These are phyloP conservation scores for Ulvella scutata DNA, from an alignment of 139 green algal genomes.

Conservation along the genomic window DNA sequence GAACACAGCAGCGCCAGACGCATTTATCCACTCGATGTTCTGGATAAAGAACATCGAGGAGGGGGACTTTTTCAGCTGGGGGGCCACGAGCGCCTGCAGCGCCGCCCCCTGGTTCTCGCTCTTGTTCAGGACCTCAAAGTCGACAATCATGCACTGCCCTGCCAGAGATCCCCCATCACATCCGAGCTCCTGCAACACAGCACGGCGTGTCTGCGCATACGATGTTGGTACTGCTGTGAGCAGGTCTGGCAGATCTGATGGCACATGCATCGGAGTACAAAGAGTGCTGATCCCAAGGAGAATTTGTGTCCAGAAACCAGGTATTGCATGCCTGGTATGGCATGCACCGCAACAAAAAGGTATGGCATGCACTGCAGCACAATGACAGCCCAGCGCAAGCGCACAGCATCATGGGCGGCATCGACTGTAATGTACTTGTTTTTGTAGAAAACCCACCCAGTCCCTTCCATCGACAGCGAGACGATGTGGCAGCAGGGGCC, in stretches of 20 bases:
- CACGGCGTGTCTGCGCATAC: background rate
- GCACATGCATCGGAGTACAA: too few species aligned
- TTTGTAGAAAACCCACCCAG: too few species aligned
- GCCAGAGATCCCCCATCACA: background rate
- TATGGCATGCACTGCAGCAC: too few species aligned
- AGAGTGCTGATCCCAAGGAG: too few species aligned
- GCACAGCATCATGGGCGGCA: too few species aligned
- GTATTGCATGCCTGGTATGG: too few species aligned
- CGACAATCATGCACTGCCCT: background rate
- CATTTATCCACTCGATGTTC: background rate
- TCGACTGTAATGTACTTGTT: too few species aligned
- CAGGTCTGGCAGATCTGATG: background rate
- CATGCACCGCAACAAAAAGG: too few species aligned
- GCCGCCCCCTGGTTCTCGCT: background rate
- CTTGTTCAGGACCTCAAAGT: background rate
- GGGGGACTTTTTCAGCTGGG: background rate
- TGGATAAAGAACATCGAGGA: background rate
- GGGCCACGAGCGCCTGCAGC: background rate
- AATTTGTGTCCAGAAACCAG: too few species aligned
- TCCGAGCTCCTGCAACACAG: background rate
- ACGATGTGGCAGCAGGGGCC: too few species aligned
- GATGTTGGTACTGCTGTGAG: background rate
- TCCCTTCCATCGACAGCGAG: too few species aligned
- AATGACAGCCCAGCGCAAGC: too few species aligned
- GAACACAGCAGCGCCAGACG: background rate